These are phyloP conservation scores for Cryptococcus sp. DNA, from an alignment of 1,284 basidiomycete genomes.

Conservation along the genomic window DNA sequence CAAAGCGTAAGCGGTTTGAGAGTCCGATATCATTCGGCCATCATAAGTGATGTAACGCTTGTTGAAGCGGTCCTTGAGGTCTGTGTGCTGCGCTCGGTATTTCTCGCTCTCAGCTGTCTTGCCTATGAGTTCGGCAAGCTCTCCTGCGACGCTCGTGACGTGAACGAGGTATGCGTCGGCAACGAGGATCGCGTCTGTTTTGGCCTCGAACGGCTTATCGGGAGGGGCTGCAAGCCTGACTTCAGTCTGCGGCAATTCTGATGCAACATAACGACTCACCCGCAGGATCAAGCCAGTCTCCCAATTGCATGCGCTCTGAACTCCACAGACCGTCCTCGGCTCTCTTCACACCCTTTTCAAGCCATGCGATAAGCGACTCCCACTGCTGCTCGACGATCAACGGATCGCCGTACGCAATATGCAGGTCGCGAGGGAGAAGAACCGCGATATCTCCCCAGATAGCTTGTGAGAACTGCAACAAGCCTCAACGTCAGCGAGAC, in stretches of 20 bases:
- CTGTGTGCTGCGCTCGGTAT: conserved; percentile 8
- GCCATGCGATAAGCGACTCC: conserved; percentile 33
- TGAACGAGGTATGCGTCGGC: conserved; percentile 33
- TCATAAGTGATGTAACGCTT: conserved; percentile 27
- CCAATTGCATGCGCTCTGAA: conserved; percentile 24
- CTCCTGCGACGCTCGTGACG: conserved; percentile 11
- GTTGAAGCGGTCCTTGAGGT: conserved; percentile 21
- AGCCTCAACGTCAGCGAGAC: conserved; percentile 7
- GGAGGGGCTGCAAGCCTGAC: conserved; percentile 20
- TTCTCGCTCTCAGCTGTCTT: conserved; percentile 13
- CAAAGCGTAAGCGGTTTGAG: conserved; percentile 27
- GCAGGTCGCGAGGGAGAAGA: conserved; percentile 32
- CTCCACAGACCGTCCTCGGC: conserved; percentile 26
- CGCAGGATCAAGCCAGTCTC: conserved; percentile 28
- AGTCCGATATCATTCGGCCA: conserved; percentile 26
- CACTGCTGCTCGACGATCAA: conserved; percentile 26
- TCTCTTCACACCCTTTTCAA: conserved; percentile 33
- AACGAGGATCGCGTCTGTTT: conserved; percentile 26
- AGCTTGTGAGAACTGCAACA: conserved; percentile 10
- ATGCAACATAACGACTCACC: conserved; percentile 4
- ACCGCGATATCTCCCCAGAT: conserved; percentile 36
- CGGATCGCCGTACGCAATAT: conserved; percentile 26
- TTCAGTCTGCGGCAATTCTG: too few relatives aligned
- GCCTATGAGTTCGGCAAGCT: conserved; percentile 23
- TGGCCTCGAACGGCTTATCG: conserved; percentile 30